Evolutionary conservation across 2,329 filamentous ascomycete genomes (phyloP).

Genomic region (Cladophialophora immunda): DNA sequence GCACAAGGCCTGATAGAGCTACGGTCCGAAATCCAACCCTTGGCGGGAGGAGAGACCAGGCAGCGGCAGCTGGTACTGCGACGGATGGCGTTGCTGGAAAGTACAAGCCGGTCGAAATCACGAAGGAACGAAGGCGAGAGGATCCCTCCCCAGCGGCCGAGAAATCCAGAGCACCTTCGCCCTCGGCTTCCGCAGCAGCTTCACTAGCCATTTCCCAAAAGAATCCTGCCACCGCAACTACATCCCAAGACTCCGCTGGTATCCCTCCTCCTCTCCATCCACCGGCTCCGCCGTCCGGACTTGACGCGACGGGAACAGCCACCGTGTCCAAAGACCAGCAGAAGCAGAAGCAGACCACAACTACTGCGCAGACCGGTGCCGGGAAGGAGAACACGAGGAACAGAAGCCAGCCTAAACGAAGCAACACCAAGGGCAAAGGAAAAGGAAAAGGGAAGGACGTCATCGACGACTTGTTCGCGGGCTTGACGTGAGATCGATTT

Average conservation of each 20-base stretch:
- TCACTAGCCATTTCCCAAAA: neutral
- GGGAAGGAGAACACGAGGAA: neutral
- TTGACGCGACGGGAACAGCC: too few relatives aligned
- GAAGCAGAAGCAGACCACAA: neutral
- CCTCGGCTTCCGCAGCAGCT: neutral
- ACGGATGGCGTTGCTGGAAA: neutral
- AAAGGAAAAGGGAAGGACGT: slow-evolving; percentile 64
- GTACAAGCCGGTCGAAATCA: neutral
- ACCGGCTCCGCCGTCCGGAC: neutral
- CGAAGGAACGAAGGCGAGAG: neutral
- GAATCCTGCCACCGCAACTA: neutral
- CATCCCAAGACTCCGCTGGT: neutral
- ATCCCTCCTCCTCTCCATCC: neutral
- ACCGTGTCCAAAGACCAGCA: neutral
- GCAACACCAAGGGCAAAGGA: slow-evolving; percentile 20
- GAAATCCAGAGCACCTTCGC: neutral
- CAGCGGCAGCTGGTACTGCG: neutral
- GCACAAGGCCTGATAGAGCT: neutral
- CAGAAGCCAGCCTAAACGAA: neutral
- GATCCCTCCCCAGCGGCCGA: neutral
- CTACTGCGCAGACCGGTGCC: neutral
- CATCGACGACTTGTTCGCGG: slow-evolving; percentile 77
- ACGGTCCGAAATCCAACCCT: neutral
- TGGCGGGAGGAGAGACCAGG: neutral
- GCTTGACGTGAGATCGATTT: slow-evolving; percentile 61